Evolutionary conservation across 169 alveolate genomes (phyloP), one percentile per base, ranked within the genome.

Genomic region (Cardiosporidium cionae): DNA sequence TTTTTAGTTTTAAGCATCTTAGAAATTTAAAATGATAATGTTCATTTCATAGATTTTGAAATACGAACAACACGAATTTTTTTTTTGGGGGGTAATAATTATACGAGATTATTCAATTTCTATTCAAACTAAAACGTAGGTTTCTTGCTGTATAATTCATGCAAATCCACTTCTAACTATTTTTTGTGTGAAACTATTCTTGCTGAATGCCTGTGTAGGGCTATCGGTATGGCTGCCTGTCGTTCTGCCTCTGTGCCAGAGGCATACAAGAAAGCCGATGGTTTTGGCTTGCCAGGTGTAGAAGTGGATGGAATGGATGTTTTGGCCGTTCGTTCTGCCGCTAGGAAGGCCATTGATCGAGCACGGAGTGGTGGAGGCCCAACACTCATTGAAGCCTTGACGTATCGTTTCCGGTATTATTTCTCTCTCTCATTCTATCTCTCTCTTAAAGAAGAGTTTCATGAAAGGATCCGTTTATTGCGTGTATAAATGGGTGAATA

Each of bases 291-390:
- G 32, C 84, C 83, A 62, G 75, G 85, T 23, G 70, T 75, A 29
- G 86, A 80, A 33, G 84, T 85, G 4, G 90, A 85, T 68, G 90
- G 90, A 27, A 85, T 81, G 82, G 90, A 85, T 63, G 90, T 79
- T 28, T 54, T 85, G 29, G 74, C 83, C 32, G 76, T 85, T 6
- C 74, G 84, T 22, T 76, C 80, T 33, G 76, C 79, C 0, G 82
- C 85, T 1, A 80, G 86, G 69, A 78, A 81, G 53, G 86, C 85
- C 25, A 75, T 85, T 3, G 72, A 78, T 2, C 69, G 84, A 27
- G 86, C 86, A 9, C 79, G 90, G 16, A 72, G 53, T 27, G 86
- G 86, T 37, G 81, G 72, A 36, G 90, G 90, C 6, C 90, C 90
- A 0, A 68, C 86, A 2, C 76, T 85, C 9, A 85, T 85, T 16